Evolutionary conservation across 2,329 filamentous ascomycete genomes (phyloP), one percentile per base, ranked within the genome.

Genomic region (Colletotrichum spaethianum): DNA sequence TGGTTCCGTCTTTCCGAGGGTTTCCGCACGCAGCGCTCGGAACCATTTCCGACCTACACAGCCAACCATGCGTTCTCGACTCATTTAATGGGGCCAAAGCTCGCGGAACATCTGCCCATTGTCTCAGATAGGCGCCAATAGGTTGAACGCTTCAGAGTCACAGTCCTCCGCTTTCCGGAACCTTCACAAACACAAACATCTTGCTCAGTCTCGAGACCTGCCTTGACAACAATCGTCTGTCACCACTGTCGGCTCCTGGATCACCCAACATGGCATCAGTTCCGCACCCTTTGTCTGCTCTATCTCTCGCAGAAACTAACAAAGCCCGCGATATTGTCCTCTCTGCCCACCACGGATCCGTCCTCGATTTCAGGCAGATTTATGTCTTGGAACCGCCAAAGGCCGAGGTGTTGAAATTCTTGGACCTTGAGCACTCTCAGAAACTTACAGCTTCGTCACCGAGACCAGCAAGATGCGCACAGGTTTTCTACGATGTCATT

Each of bases 351-450:
- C 74, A 79, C 2, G 78, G 76, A 3, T 70, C 79, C 0, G 79
- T 74, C 2, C 70, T 79, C 5, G 78, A 80, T 61, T 88, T 87
- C 74, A 81, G 85, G 7, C 82, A 83, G 50, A 84, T 87, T 71
- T 84, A 83, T 0, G 80, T 88, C 7, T 77, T 76, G 33, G 86
- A 88, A 70, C 86, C 86, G 0, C 78, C 80, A 1, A 88, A 88
- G 75, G 73, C 77, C 11, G 79, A 82, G 23, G 80, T 87, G 77
- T 65, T 84, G 12, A 71, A 67, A 1, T 88, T 82, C 61, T 79
- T 88, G 0, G 82, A 84, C 16, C 75, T 73, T 3, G 84, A 87
- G 67, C 83, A 85, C 68, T 77, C 77, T 3, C 79, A 78, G 0
- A 66, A 77, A 5, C 62, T 82, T 28, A 77, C 67, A n/a, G 28